Base-by-base conservation (phyloP, 2,329 filamentous ascomycete species). In the Sporothrix dimorphospora region DNA sequence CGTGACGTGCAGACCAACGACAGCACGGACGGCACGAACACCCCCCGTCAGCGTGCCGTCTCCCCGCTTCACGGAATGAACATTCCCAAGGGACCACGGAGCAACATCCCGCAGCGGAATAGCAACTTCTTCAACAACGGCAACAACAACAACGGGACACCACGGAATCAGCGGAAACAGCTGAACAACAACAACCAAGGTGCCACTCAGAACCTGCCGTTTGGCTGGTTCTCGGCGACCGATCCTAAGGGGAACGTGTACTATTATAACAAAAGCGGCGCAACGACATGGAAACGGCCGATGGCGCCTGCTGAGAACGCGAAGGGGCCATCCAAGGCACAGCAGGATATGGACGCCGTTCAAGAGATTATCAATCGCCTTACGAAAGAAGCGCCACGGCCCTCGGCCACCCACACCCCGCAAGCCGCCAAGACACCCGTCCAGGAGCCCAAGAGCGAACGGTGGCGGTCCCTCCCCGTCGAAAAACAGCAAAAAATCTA, bases 401-500 rank as follows among this genome's bases (percentile, higher is more conserved):
- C 83, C 49, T 81, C 84, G 19, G 81, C 88, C 2, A 88, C 89
- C 0, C 88, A 88, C 16, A 93, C 92, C 0, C 91, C 92, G 1
- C 88, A 90, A 73, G 85, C 88, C 12, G 83, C 84, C 3, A 87
- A 82, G 69, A 84, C 87, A 1, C 85, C 86, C 6, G 81, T 83
- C 4, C 85, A 85, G 61, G 87, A 91, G 80, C 85, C 85, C 6
- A 90, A 88, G 76, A 86, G 86, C 77, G 91, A 93, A 65, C 92
- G 91, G 79, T 94, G 92, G 92, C 87, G 89, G 71, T 87, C 86
- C 73, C 80, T 91, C 42, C 85, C 91, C 1, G 80, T 90, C 76
- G 94, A 98, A 75, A 98, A 98, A 82, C 93, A 96, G 81, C 97
- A 94, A 88, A 97, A 94, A 83, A 86, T 97, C 2, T 98, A 98